A percentile compares a stretch with the other conserved stretches of the same genome.
These are phyloP conservation scores for Sphagnum magellanicum DNA, from an alignment of 228 moss, liverwort and hornwort genomes.

Conservation along the genomic window DNA sequence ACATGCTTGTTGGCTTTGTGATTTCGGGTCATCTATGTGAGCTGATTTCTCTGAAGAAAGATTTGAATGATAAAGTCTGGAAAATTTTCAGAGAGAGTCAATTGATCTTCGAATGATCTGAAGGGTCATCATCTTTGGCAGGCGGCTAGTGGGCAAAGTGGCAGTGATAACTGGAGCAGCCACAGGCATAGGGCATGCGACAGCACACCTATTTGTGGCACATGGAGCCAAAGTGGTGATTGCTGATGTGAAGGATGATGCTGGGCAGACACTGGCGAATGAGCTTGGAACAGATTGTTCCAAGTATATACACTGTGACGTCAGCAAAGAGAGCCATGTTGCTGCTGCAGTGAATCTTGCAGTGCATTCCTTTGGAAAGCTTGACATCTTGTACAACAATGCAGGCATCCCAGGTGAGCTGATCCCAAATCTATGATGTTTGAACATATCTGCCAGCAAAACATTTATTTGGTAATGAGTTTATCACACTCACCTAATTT, in stretches of 20 bases:
- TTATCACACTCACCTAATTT: no score
- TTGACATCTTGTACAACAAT: constrained; percentile 23
- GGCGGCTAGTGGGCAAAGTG: constrained; percentile 15
- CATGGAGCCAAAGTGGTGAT: constrained; percentile 27
- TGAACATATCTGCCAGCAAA: neutral
- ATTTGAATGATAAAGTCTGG: no score
- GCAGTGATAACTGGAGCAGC: constrained; percentile 24
- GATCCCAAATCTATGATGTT: neutral
- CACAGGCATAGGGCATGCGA: constrained; percentile 7
- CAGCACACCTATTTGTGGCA: constrained; percentile 7
- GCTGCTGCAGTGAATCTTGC: constrained; percentile 13
- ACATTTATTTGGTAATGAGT: neutral
- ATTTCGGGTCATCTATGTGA: no score
- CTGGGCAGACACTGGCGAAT: neutral
- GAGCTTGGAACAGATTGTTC: constrained; percentile 13
- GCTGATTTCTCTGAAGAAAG: no score
- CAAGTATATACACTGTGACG: constrained; percentile 13
- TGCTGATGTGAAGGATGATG: constrained; percentile 11
- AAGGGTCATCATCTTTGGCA: neutral
- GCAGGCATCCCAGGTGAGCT: constrained; percentile 1
- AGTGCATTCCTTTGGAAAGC: constrained; percentile 9
- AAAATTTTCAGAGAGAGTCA: no score
- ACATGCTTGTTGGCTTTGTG: no score
- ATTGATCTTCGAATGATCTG: no score
- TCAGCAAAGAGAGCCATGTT: constrained; percentile 8